Percentiles rank a stretch among this genome's conserved stretches.
phyloP scores from a whole-genome alignment of 1,284 basidiomycete species.

The Malassezia sp. region DNA sequence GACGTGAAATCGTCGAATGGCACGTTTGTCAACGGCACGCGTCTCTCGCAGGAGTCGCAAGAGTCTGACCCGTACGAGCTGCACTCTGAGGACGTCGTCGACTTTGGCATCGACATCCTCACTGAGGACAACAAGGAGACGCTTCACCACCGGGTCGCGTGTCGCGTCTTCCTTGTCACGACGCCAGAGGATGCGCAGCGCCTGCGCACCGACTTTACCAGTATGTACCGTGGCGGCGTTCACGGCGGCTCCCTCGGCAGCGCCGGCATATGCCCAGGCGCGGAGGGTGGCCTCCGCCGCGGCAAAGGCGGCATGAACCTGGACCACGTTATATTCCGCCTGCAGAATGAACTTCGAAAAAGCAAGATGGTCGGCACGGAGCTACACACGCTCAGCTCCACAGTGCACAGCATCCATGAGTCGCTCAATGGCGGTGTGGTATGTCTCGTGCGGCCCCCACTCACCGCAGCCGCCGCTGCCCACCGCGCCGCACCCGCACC shows the following conservation, averaged over 20 bases:
- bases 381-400: constrained; percentile 64
- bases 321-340: constrained; percentile 65
- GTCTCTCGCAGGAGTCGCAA: constrained; percentile 75
- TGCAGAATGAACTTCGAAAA: constrained; percentile 81
- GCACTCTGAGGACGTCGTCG: constrained; percentile 84
- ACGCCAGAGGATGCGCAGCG: constrained; percentile 63
- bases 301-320: constrained; percentile 52
- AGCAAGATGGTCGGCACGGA: constrained; percentile 87
- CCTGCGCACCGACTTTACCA: constrained; percentile 42
- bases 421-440: constrained; percentile 66
- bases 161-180: constrained; percentile 78
- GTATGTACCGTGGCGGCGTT: constrained; percentile 39
- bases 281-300: constrained; percentile 38
- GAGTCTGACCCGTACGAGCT: constrained; percentile 90
- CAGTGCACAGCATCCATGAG: constrained; percentile 83
- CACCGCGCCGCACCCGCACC: constrained; percentile 38
- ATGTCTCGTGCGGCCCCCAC: too few species aligned
- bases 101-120: constrained; percentile 98
- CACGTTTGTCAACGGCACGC: constrained; percentile 92
- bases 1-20: constrained; percentile 97
- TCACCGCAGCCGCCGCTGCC: constrained; percentile 47
- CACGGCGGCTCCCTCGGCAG: constrained; percentile 35
- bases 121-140: constrained; percentile 97
- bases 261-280: constrained; percentile 37
- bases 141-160: constrained; percentile 94